These are phyloP conservation scores for Caloboletus inedulis DNA, from an alignment of 1,284 basidiomycete species.

Conservation along the genomic window DNA sequence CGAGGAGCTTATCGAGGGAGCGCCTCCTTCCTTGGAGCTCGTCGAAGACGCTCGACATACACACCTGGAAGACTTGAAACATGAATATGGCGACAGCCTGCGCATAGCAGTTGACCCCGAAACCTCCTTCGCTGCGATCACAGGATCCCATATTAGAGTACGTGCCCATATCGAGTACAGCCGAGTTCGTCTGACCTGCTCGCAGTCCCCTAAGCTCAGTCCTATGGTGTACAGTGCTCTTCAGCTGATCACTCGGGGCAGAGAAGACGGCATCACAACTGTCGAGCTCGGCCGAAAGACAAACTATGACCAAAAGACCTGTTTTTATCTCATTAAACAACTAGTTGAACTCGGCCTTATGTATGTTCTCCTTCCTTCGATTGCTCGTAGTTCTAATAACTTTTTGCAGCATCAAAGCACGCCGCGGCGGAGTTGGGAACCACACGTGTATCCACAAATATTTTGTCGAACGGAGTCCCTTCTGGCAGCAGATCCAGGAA, in stretches of 20 bases:
- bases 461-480: conserved; percentile 67
- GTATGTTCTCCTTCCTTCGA: conserved; percentile 44
- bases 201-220: conserved; percentile 72
- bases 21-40: conserved; percentile 46
- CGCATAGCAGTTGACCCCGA: conserved; percentile 74
- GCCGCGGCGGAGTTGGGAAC: conserved; percentile 71
- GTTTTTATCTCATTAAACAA: conserved; percentile 80
- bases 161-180: conserved; percentile 23
- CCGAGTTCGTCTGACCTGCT: conserved; percentile 6
- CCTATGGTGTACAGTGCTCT: conserved; percentile 82
- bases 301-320: conserved; percentile 87
- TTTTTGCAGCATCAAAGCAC: conserved; percentile 60
- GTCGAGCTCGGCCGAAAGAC: conserved; percentile 74
- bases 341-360: conserved; percentile 69
- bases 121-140: conserved; percentile 73
- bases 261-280: conserved; percentile 75
- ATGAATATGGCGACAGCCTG: conserved; percentile 57
- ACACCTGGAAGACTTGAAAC: conserved; percentile 51
- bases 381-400: conserved; percentile 1
- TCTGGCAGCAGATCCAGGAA: conserved; percentile 68
- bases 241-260: conserved; percentile 79
- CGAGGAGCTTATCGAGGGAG: conserved; percentile 43
- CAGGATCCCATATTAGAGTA: conserved; percentile 79
- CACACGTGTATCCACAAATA: conserved; percentile 76
- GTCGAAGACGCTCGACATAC: conserved; percentile 52